Evolutionary conservation across 2,329 filamentous ascomycete genomes (phyloP).

Genomic region (Tolypocladium tundrense): DNA sequence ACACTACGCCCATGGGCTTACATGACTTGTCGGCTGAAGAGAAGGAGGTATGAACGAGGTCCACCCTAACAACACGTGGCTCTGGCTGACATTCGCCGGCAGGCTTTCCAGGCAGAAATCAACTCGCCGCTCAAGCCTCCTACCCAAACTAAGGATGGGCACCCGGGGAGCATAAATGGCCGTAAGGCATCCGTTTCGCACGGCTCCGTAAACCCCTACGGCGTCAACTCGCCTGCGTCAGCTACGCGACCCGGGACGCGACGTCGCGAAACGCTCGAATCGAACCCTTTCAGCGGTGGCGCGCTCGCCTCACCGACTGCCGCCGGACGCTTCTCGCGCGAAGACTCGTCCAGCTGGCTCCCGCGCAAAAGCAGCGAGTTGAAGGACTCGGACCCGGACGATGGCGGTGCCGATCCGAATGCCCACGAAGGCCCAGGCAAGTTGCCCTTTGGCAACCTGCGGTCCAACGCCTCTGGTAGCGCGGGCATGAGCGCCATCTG

Average conservation of each 20-base stretch:
- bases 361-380: constrained; percentile 42
- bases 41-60: constrained; percentile 36
- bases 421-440: constrained; percentile 20
- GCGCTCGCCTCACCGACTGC: constrained; percentile 51
- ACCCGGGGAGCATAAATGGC: constrained; percentile 49
- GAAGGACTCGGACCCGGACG: constrained; percentile 45
- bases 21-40: constrained; percentile 57
- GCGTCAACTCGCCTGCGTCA: constrained; percentile 61
- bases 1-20: constrained; percentile 60
- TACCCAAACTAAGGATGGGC: constrained; percentile 59
- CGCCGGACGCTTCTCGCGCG: constrained; percentile 47
- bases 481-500: constrained; percentile 33
- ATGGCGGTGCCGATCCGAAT: constrained; percentile 30
- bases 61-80: not conserved
- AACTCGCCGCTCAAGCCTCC: constrained; percentile 90
- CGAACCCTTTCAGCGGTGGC: constrained; percentile 48
- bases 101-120: constrained; percentile 78
- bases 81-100: constrained; percentile 3
- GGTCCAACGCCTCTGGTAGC: constrained; percentile 43
- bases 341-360: constrained; percentile 51
- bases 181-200: constrained; percentile 80
- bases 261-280: constrained; percentile 70
- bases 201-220: constrained; percentile 52
- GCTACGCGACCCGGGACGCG: constrained; percentile 63
- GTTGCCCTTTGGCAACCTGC: constrained; percentile 34